Evolutionary conservation across 768 basidiomycete species (phyloP).

Genomic region (Podaxis sp.): DNA sequence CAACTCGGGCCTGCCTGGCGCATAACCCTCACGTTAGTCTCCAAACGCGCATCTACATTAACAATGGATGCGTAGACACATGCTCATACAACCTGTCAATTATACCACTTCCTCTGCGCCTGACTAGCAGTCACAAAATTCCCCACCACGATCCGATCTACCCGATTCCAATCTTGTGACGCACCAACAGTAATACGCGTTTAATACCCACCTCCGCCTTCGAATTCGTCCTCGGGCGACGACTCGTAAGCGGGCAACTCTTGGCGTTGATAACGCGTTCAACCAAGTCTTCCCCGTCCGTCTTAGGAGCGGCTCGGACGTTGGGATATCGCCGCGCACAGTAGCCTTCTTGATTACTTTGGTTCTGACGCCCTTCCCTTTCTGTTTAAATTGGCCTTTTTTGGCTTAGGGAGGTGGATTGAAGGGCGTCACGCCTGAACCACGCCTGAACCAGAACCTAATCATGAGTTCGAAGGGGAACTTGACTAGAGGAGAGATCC

Average conservation of each 20-base stretch:
- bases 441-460: not conserved
- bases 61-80: too few relatives aligned
- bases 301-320: slow-evolving; percentile 2
- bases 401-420: slow-evolving; percentile 14
- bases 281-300: slow-evolving; percentile 32
- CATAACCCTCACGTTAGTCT: too few relatives aligned
- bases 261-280: slow-evolving; percentile 89
- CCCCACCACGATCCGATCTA: slow-evolving; percentile 88
- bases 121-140: slow-evolving; percentile 94
- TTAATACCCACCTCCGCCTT: slow-evolving; percentile 90
- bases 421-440: slow-evolving; percentile 13
- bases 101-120: slow-evolving; percentile 97
- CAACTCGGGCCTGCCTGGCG: too few relatives aligned
- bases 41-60: too few relatives aligned
- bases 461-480: not conserved
- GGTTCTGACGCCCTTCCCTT: slow-evolving; percentile 18
- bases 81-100: too few relatives aligned
- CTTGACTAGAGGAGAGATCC: not conserved
- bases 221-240: slow-evolving; percentile 76
- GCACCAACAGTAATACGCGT: slow-evolving; percentile 96
- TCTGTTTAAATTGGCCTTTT: slow-evolving; percentile 17
- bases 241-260: slow-evolving; percentile 85
- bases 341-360: slow-evolving; percentile 9
- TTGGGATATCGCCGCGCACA: not conserved
- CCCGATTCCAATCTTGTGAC: slow-evolving; percentile 85